Evolutionary conservation across 2,329 filamentous ascomycete species (phyloP), one percentile per base, ranked within the genome.

Genomic region (Exserohilum rostratum): DNA sequence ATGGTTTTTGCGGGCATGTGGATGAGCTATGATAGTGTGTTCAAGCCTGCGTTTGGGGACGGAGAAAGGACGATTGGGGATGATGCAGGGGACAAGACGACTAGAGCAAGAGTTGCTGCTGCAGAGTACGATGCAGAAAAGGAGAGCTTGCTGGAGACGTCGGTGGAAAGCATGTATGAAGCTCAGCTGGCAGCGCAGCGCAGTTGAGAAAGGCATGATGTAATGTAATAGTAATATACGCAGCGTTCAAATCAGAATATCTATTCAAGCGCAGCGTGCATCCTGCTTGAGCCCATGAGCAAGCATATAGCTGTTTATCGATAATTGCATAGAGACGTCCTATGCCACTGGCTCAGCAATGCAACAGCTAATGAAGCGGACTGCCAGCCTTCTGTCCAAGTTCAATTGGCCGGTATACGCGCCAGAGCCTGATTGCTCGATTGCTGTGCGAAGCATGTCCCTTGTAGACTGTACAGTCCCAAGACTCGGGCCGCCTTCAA

Each of bases 1-100:
- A 72, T 79, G 1, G 11, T 89, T 1, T 86, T 89, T 54, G 80
- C 76, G 1, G 70, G 80, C 0, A 75, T 87, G 62, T 93, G 89
- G 90, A 67, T 62, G 40, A 82, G 76, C 42, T 91, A 92, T 75
- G 89, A 91, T 76, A 56, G 46, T 0, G 69, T 85, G 15, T 88
- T 89, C 62, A 87, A 85, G 72, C 78, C 76, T 0, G 35, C 88
- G 0, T 97, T 96, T 79, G 93, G 93, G 0, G 90, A 98, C 69
- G 95, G 95, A 0, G 93, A 98, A 80, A 84, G 85, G 64, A 87
- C 84, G 0, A 58, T 68, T 31, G 69, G 65, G 6, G 65, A 67
- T 25, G 65, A 66, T 25, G 59, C 50, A 11, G 31, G n/a, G 42
- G 30, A 34, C 10, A 27, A n/a, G 27, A 40, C 11, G 33, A 30